phyloP scores from a whole-genome alignment of 345 rosid genomes.

The Brassica incana region DNA sequence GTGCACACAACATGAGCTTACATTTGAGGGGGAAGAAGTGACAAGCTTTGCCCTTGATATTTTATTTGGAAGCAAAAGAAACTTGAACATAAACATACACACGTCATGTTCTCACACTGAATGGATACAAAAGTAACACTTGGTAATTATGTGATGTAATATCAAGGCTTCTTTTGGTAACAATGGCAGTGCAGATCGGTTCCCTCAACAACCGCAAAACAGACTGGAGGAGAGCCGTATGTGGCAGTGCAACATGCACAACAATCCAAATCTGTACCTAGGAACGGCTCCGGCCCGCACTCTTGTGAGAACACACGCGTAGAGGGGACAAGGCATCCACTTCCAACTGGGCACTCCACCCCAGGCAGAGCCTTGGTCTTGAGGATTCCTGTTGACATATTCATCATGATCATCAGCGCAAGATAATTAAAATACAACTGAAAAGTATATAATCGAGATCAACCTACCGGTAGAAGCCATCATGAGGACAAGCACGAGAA shows the following conservation, averaged over 20 bases:
- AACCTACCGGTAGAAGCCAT: background rate
- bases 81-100: background rate
- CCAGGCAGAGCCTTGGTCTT: background rate
- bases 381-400: background rate
- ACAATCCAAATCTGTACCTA: background rate
- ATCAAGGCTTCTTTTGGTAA: background rate
- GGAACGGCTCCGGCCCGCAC: background rate
- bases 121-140: background rate
- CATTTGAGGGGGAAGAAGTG: background rate
- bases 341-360: background rate
- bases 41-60: background rate
- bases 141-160: background rate
- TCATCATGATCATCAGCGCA: background rate
- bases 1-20: background rate
- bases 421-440: background rate
- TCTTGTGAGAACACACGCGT: background rate
- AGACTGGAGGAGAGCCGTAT: background rate
- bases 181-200: background rate
- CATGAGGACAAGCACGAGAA: background rate
- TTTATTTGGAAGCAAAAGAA: slow-evolving; percentile 3
- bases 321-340: background rate
- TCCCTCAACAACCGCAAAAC: background rate
- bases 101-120: background rate
- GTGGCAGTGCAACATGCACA: background rate
- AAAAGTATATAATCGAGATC: background rate